Evolutionary conservation across 768 basidiomycete species (phyloP).

Genomic region (Tricholoma bakamatsutake): DNA sequence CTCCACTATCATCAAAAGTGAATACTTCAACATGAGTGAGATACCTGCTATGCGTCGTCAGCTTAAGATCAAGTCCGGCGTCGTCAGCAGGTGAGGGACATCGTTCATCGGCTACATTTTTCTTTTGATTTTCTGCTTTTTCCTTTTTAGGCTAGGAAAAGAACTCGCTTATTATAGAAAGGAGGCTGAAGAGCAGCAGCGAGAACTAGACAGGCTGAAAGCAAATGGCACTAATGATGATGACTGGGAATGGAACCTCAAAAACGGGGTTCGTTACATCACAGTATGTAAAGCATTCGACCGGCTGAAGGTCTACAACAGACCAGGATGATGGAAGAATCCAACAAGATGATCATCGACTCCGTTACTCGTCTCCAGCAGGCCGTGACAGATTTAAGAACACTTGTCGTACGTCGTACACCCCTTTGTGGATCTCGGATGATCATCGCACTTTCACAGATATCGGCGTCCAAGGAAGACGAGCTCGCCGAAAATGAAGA

Average conservation of each 20-base stretch:
- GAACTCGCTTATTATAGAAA: constrained; percentile 61
- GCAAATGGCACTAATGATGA: constrained; percentile 46
- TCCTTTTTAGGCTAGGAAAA: constrained; percentile 50
- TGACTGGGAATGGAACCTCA: constrained; percentile 59
- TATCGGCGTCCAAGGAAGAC: constrained; percentile 36
- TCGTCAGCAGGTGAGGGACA: constrained; percentile 52
- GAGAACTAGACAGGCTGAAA: constrained; percentile 56
- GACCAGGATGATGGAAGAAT: constrained; percentile 70
- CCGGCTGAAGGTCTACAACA: constrained; percentile 24
- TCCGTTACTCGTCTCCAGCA: constrained; percentile 54
- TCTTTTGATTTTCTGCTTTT: constrained; percentile 2
- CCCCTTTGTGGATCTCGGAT: neutral
- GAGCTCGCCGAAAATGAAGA: constrained; percentile 36
- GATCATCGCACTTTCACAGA: constrained; percentile 24
- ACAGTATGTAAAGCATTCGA: neutral
- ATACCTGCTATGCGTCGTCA: constrained; percentile 48
- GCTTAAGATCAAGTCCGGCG: constrained; percentile 72
- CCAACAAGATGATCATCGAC: constrained; percentile 75
- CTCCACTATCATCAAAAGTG: constrained; percentile 1
- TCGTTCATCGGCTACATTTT: constrained; percentile 7
- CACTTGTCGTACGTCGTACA: constrained; percentile 55
- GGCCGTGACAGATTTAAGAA: constrained; percentile 56
- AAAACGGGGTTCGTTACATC: constrained; percentile 53
- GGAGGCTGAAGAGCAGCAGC: constrained; percentile 55
- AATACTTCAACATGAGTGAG: constrained; percentile 40